phyloP scores from a whole-genome alignment of 257 asterid genomes.

The Solanum gandarillasii region DNA sequence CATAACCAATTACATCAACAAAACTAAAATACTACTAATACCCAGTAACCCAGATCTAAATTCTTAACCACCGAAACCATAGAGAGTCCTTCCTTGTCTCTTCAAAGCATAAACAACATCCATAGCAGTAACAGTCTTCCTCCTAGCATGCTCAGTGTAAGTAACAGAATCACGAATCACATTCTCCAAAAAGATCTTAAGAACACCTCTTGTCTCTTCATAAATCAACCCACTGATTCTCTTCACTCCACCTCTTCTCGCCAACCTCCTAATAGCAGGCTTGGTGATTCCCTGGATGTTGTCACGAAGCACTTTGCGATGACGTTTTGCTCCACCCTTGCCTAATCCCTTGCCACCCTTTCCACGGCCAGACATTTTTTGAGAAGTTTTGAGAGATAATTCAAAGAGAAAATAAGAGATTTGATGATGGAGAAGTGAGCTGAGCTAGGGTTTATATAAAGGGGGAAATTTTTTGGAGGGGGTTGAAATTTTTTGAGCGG shows the following conservation, averaged over 20 bases:
- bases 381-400: background rate
- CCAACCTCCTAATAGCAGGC: slow-evolving; percentile 18
- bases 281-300: slow-evolving; percentile 24
- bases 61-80: slow-evolving; percentile 14
- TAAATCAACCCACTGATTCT: slow-evolving; percentile 21
- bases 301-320: slow-evolving; percentile 20
- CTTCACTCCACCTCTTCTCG: slow-evolving; percentile 24
- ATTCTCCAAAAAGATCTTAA: slow-evolving; percentile 22
- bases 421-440: background rate
- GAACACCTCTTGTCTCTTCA: slow-evolving; percentile 18
- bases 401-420: background rate
- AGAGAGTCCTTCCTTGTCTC: slow-evolving; percentile 23
- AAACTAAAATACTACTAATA: background rate
- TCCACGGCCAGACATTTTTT: slow-evolving; percentile 23
- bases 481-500: background rate
- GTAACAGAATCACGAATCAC: slow-evolving; percentile 28
- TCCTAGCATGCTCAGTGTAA: slow-evolving; percentile 20
- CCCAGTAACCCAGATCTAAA: background rate
- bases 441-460: background rate
- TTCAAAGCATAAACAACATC: slow-evolving; percentile 20
- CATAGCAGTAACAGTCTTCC: slow-evolving; percentile 23
- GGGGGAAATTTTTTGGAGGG: background rate
- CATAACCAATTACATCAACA: background rate
- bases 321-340: slow-evolving; percentile 24
- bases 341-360: slow-evolving; percentile 33